Conservation (phyloP, 306 rosid genomes). For the Calophaca sinica region DNA sequence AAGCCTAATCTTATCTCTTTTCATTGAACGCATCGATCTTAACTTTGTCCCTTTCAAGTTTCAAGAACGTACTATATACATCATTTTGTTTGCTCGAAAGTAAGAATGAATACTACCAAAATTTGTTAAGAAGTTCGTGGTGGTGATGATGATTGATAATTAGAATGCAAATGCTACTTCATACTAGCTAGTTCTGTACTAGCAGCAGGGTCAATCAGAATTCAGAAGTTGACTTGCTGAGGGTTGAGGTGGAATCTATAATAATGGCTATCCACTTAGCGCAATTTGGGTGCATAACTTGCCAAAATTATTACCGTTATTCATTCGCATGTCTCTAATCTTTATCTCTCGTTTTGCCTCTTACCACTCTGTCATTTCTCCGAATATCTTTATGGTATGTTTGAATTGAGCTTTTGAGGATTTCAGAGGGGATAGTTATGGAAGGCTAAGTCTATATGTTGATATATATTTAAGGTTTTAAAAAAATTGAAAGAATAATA, state of each 20-base stretch:
- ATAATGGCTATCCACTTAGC: not conserved
- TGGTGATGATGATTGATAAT: not conserved
- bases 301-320: not conserved
- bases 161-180: not conserved
- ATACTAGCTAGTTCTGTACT: not conserved
- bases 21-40: not conserved
- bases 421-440: too few relatives aligned
- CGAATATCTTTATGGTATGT: too few relatives aligned
- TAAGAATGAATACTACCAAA: not conserved
- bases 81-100: slow-evolving; percentile 3
- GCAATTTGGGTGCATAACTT: not conserved
- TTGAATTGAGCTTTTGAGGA: too few relatives aligned
- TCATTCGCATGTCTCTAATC: too few relatives aligned
- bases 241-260: not conserved
- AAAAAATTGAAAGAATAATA: too few relatives aligned
- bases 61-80: not conserved
- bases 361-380: too few relatives aligned
- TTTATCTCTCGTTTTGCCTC: too few relatives aligned
- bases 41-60: slow-evolving; percentile 4
- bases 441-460: too few relatives aligned
- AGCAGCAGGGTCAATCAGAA: not conserved
- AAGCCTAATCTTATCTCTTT: not conserved
- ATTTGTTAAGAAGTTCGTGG: not conserved
- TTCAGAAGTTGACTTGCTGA: not conserved
- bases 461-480: too few relatives aligned